Percentiles rank a stretch among this genome's conserved stretches.
Conservation (phyloP, 305 asterid genomes). For the Fraxinus paxiana region DNA sequence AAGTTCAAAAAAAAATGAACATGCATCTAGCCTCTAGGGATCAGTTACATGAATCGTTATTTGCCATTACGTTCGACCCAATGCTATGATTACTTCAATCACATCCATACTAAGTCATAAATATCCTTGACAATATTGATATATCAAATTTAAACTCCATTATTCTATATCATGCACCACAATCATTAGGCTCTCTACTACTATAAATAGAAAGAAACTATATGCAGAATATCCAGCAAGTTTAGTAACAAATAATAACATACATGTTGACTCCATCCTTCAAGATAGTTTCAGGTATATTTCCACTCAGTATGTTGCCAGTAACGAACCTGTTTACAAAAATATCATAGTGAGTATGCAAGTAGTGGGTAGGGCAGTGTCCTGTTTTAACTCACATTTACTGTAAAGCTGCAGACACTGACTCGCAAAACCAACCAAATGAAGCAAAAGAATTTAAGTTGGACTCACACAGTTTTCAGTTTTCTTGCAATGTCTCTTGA, state of each 20-base stretch:
- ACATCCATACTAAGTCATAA: background rate
- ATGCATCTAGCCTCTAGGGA: background rate
- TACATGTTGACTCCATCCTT: constrained; percentile 71
- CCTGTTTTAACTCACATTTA: background rate
- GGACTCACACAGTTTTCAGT: constrained; percentile 66
- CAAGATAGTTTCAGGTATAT: constrained; percentile 63
- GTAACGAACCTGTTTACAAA: constrained; percentile 52
- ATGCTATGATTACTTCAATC: background rate
- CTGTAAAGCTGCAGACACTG: background rate
- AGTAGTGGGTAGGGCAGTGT: background rate
- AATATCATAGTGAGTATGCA: constrained; percentile 9
- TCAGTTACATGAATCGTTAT: background rate
- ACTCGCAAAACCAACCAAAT: background rate
- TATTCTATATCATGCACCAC: background rate
- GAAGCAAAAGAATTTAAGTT: constrained; percentile 7
- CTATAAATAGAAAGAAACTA: background rate
- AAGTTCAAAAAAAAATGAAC: background rate
- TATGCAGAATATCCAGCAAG: background rate
- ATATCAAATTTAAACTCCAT: background rate
- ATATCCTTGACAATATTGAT: background rate
- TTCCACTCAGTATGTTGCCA: constrained; percentile 74
- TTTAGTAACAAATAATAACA: constrained; percentile 27
- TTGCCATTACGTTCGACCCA: background rate
- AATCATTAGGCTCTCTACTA: background rate
- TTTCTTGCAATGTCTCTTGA: constrained; percentile 57